These are phyloP conservation scores for Orbilia ellipsospora DNA, from an alignment of 2,329 filamentous ascomycete species.

Conservation along the genomic window DNA sequence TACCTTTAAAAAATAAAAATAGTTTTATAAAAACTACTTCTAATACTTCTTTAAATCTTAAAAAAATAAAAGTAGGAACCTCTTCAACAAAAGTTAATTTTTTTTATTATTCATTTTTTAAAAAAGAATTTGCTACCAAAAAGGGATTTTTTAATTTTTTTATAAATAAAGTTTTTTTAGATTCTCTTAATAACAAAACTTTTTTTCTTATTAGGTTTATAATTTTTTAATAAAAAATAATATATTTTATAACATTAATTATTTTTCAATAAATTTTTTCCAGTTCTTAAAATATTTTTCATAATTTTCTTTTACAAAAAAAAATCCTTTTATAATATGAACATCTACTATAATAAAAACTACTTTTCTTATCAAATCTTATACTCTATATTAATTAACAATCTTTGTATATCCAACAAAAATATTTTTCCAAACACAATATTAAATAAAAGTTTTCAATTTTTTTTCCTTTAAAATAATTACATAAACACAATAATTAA, in stretches of 20 bases:
- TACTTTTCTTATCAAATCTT: too few relatives aligned
- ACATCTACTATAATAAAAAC: too few relatives aligned
- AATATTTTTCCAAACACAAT: neutral
- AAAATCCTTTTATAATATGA: constrained; percentile 16
- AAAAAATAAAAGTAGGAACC: too few relatives aligned
- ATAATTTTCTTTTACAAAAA: too few relatives aligned
- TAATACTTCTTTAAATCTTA: too few relatives aligned
- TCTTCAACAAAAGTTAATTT: neutral
- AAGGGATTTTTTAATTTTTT: neutral
- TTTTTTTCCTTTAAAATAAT: constrained; percentile 4
- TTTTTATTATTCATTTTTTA: neutral
- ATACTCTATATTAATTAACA: too few relatives aligned
- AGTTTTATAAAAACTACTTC: neutral
- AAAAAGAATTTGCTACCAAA: neutral
- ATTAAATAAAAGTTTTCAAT: neutral
- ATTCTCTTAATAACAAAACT: neutral
- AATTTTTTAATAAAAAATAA: too few relatives aligned
- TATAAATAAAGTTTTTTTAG: neutral
- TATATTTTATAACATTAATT: too few relatives aligned
- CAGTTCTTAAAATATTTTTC: too few relatives aligned
- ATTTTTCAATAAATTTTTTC: neutral
- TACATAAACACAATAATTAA: too few relatives aligned
- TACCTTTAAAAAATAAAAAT: neutral
- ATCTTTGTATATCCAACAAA: too few relatives aligned
- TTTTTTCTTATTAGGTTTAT: too few relatives aligned